Percentiles rank a stretch among this genome's conserved stretches.
Conservation (phyloP, 2,329 filamentous ascomycete genomes). For the Thelonectria discophora region DNA sequence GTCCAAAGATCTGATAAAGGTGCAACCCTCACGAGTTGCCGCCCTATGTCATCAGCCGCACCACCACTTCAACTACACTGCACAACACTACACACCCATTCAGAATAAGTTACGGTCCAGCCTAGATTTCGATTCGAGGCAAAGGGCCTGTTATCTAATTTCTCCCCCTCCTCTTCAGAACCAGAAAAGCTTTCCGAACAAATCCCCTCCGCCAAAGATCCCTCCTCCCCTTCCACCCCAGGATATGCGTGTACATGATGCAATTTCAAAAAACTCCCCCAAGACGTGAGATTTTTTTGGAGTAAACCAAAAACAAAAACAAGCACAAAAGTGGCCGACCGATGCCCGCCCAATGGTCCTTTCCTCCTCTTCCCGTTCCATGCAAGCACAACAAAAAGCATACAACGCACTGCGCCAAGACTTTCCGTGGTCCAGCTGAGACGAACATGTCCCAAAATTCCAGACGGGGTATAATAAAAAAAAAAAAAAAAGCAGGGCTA, state of each 20-base stretch:
- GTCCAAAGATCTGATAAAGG: neutral
- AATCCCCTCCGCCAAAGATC: neutral
- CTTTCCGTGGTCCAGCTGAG: conserved; percentile 21
- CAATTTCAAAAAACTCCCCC: conserved; percentile 15
- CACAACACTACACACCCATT: too few relatives aligned
- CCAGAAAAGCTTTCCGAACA: neutral
- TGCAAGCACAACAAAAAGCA: conserved; percentile 7
- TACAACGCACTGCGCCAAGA: conserved; percentile 7
- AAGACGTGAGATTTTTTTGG: conserved; percentile 5
- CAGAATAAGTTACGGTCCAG: too few relatives aligned
- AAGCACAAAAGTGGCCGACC: conserved; percentile 1
- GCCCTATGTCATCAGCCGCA: too few relatives aligned
- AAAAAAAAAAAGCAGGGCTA: neutral
- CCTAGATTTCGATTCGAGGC: conserved; percentile 10
- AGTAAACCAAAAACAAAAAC: neutral
- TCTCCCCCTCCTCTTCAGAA: neutral
- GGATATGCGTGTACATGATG: conserved; percentile 14
- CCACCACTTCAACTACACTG: too few relatives aligned
- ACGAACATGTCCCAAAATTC: conserved; percentile 15
- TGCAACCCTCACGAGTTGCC: too few relatives aligned
- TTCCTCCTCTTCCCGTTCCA: neutral
- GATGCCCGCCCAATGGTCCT: conserved; percentile 17
- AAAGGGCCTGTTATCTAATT: neutral
- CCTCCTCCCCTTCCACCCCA: neutral
- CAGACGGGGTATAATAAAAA: conserved; percentile 39